Base-by-base conservation (phyloP, 805 yeast species). In the Myxozyma nipponensis region DNA sequence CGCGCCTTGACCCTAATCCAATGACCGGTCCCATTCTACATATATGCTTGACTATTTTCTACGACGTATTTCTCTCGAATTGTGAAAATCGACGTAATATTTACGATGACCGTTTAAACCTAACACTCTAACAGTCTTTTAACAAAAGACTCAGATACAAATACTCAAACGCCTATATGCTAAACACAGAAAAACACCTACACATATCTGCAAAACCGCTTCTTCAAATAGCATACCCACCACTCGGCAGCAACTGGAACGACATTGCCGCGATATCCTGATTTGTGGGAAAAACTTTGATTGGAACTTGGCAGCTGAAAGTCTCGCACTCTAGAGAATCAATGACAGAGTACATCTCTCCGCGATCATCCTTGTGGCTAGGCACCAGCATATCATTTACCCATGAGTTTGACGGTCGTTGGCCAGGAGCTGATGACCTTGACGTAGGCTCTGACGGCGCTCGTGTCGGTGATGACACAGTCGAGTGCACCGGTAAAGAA, bases 191-290 rank as follows among this genome's bases (percentile, higher is more conserved):
- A 35, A 35, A 35, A 35, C 15, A 35, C 6, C 6, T 7, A 28
- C 7, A 28, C 7, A 28, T 9, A 28, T 28, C 7, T 9, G 7
- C 7, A 28, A 9, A 28, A 28, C 32, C 32, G 13, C 13, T 35
- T 13, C 15, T 39, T 30, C 21, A 50, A n/a, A 50, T 50, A 17
- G 35, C 47, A 24, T 52, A 46, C 3, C 54, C 58, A 13, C 54
- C 59, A 9, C 24, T 23, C 10, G 53, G 50, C 32, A 39, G 49
- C 21, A 38, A 13, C 25, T 43, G 53, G 23, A 47, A 52, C 15
- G 58, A 54, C 58, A 58, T 50, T 10, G 81, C 82, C 35, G 78
- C 78, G 53, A 75, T 72, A 53, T 72, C 75, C 38, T 70, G 68
- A 34, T 73, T 68, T 3, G 77, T 64, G 1, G 81, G 79, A 17